Percentiles rank a stretch among this genome's conserved stretches.
These are phyloP conservation scores for Kondoa malvinella DNA, from an alignment of 768 basidiomycete genomes.

Conservation along the genomic window DNA sequence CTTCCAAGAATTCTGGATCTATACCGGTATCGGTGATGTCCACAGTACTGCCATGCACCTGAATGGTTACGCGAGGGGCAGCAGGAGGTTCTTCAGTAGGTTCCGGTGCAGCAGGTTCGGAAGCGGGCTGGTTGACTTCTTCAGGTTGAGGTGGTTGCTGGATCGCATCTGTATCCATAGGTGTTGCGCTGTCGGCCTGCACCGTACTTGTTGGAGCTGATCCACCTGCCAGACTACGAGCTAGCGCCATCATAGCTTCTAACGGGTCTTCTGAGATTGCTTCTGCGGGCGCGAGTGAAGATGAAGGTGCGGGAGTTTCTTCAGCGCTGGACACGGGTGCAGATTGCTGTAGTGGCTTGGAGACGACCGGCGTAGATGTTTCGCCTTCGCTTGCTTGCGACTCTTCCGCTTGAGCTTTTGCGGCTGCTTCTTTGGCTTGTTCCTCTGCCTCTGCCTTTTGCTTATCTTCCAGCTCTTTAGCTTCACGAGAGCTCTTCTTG, in stretches of 20 bases:
- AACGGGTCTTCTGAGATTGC: neutral
- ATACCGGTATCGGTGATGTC: slow-evolving; percentile 99
- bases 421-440: slow-evolving; percentile 1
- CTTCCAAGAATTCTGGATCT: slow-evolving; percentile 93
- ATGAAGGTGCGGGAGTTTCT: neutral
- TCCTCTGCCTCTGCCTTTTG: neutral
- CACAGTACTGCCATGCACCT: slow-evolving; percentile 77
- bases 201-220: neutral
- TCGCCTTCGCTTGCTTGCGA: neutral
- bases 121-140: no score
- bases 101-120: no score
- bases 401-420: slow-evolving; percentile 6
- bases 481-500: neutral
- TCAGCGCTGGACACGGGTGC: slow-evolving; percentile 4
- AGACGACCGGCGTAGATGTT: neutral
- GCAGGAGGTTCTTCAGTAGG: slow-evolving; percentile 20
- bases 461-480: neutral
- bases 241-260: neutral
- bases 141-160: neutral
- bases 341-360: neutral
- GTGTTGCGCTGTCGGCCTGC: slow-evolving; percentile 5
- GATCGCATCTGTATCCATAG: slow-evolving; percentile 7
- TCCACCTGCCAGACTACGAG: neutral
- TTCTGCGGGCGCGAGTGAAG: neutral
- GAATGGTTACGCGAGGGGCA: slow-evolving; percentile 53